Percentiles rank a stretch among this genome's conserved stretches.
Conservation (phyloP, 1,284 basidiomycete species). For the Ganoderma leucocontextum region DNA sequence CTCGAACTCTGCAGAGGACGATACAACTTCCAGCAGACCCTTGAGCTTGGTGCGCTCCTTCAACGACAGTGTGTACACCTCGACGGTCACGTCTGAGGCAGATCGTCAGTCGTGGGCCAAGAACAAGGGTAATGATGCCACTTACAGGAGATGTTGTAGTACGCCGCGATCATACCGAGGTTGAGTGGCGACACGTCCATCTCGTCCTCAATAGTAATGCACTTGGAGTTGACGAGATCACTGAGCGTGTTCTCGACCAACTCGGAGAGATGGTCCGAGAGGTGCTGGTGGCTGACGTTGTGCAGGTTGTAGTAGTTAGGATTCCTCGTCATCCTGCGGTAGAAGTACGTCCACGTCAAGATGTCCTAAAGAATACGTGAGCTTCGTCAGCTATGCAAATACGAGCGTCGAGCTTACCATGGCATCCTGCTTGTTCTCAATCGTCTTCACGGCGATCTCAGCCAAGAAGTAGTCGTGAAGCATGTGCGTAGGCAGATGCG, state of each 20-base stretch:
- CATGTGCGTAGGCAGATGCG: conserved; percentile 86
- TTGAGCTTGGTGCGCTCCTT: conserved; percentile 98
- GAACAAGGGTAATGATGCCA: background rate
- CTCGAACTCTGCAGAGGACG: conserved; percentile 97
- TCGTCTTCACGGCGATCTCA: conserved; percentile 98
- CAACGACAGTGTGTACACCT: conserved; percentile 95
- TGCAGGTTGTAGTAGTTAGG: conserved; percentile 96
- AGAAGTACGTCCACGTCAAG: conserved; percentile 96
- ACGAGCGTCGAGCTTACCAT: conserved; percentile 64
- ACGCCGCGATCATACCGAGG: conserved; percentile 96
- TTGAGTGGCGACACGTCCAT: conserved; percentile 94
- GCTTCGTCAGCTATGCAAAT: background rate
- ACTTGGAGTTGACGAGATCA: conserved; percentile 94
- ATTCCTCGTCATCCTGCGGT: conserved; percentile 95
- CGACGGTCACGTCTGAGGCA: conserved; percentile 86
- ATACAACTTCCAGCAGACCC: conserved; percentile 95
- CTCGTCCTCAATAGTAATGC: conserved; percentile 93
- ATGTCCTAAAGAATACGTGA: conserved; percentile 68
- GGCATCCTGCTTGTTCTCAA: conserved; percentile 98
- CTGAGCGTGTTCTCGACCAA: conserved; percentile 93
- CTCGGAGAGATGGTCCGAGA: conserved; percentile 96
- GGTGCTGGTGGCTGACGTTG: conserved; percentile 91
- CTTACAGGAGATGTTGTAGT: conserved; percentile 89
- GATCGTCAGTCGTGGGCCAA: conserved; percentile 21
- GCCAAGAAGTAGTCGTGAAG: conserved; percentile 98